Percentiles rank a stretch among this genome's conserved stretches.
These are phyloP conservation scores for Notholithocarpus densiflorus DNA, from an alignment of 306 rosid genomes.

Conservation along the genomic window DNA sequence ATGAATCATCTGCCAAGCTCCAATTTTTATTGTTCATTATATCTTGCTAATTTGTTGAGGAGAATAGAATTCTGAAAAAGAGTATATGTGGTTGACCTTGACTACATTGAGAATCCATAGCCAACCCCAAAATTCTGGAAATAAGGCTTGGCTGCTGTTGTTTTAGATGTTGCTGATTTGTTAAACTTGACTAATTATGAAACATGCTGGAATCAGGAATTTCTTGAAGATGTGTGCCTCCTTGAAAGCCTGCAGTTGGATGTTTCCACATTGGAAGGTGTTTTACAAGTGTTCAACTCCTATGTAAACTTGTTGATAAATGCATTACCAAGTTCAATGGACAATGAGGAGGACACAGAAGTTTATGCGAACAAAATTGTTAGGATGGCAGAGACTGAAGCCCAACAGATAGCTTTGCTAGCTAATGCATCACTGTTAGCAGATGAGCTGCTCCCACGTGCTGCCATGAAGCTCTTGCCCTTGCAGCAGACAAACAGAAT, in stretches of 20 bases:
- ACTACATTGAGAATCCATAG: too few relatives aligned
- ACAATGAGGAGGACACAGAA: slow-evolving; percentile 57
- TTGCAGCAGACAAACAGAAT: slow-evolving; percentile 30
- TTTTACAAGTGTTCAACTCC: slow-evolving; percentile 55
- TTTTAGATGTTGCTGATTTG: not conserved
- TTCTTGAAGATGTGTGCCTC: slow-evolving; percentile 68
- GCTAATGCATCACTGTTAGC: slow-evolving; percentile 74
- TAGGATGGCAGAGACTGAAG: slow-evolving; percentile 77
- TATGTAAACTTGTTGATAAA: slow-evolving; percentile 64
- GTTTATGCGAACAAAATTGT: slow-evolving; percentile 61
- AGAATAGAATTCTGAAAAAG: too few relatives aligned
- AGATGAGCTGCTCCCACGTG: slow-evolving; percentile 82
- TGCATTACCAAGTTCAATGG: slow-evolving; percentile 77
- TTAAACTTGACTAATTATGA: not conserved
- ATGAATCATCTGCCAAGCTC: not conserved
- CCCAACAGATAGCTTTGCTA: slow-evolving; percentile 71
- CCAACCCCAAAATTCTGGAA: too few relatives aligned
- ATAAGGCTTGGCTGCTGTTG: too few relatives aligned
- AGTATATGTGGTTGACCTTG: too few relatives aligned
- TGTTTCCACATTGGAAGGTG: slow-evolving; percentile 63
- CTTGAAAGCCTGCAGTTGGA: slow-evolving; percentile 76
- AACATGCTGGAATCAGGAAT: slow-evolving; percentile 48
- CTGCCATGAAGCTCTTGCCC: slow-evolving; percentile 59
- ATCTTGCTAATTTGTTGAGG: not conserved
- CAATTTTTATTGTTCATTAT: not conserved